phyloP scores from a whole-genome alignment of 371 early-diverging fungal species.

The Entomophthora muscae region DNA sequence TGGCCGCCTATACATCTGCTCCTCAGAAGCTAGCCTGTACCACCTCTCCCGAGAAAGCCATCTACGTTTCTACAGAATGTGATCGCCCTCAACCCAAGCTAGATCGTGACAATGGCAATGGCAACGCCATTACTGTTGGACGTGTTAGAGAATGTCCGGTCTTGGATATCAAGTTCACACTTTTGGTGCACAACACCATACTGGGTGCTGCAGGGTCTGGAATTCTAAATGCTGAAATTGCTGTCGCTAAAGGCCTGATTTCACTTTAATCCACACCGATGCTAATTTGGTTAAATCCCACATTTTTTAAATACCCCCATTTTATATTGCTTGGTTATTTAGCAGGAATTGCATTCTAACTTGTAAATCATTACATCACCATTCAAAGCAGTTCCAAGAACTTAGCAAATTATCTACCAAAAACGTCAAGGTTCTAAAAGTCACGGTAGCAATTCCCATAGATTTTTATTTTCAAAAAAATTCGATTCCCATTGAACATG shows the following conservation, averaged over 20 bases:
- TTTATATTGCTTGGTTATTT: too few relatives aligned
- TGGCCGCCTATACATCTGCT: constrained; percentile 54
- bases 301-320: too few relatives aligned
- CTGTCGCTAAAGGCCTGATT: constrained; percentile 44
- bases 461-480: too few relatives aligned
- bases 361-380: too few relatives aligned
- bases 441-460: too few relatives aligned
- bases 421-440: too few relatives aligned
- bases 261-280: too few relatives aligned
- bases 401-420: too few relatives aligned
- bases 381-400: too few relatives aligned
- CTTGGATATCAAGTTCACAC: constrained; percentile 74
- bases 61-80: constrained; percentile 43
- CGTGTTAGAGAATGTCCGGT: constrained; percentile 66
- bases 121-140: constrained; percentile 81
- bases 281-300: too few relatives aligned
- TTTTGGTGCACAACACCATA: constrained; percentile 88
- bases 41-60: constrained; percentile 64
- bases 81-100: constrained; percentile 92
- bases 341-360: too few relatives aligned
- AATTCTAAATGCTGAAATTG: constrained; percentile 89
- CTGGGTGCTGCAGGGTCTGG: constrained; percentile 92
- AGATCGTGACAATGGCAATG: constrained; percentile 67
- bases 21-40: constrained; percentile 51
- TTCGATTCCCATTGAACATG: too few relatives aligned